Base-by-base conservation (phyloP, 805 yeast genomes). In the Candida dajiaensis region DNA sequence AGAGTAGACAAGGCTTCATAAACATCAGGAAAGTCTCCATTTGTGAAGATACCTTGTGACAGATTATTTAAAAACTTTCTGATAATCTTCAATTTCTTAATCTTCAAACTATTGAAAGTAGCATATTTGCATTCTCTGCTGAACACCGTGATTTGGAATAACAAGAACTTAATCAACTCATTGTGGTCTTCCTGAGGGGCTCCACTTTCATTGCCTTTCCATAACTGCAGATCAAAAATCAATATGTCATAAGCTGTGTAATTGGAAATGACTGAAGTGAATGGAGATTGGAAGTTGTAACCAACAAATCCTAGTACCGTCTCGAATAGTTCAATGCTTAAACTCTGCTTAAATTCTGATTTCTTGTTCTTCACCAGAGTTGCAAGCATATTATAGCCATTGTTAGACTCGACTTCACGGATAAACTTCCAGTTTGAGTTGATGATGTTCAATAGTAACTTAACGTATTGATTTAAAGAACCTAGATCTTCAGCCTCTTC, bases 141-240 rank as follows among this genome's bases (percentile, higher is more conserved):
- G 45, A 87, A 71, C 0, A 74, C 76, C 1, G 76, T 72, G 41
- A 85, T 68, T 51, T 85, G 92, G 49, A 74, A 74, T 4, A 83
- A 61, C 6, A 85, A 62, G 45, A 73, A 75, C 41, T 77, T 67
- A 44, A 81, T 66, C 0, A 81, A 69, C 36, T 77, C 80, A 3
- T 65, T 54, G 18, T 60, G 63, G 1, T 60, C 58, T 2, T 52
- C 51, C 13, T 44, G 44, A 1, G 52, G 49, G n/a, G 53, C 50
- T 6, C 49, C 53, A 19, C 33, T 19, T 4, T 23, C 18, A 2
- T 39, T 22, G 21, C 64, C 65, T 46, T 70, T 69, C 78, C 87
- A 83, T 19, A 78, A 66, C 45, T 80, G 84, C 50, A 84, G 72
- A 50, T 87, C 89, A 18, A 81, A 70, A 35, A 85, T 70, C 39